Conservation (phyloP, 2,329 filamentous ascomycete species). For the Colletotrichum sp. region DNA sequence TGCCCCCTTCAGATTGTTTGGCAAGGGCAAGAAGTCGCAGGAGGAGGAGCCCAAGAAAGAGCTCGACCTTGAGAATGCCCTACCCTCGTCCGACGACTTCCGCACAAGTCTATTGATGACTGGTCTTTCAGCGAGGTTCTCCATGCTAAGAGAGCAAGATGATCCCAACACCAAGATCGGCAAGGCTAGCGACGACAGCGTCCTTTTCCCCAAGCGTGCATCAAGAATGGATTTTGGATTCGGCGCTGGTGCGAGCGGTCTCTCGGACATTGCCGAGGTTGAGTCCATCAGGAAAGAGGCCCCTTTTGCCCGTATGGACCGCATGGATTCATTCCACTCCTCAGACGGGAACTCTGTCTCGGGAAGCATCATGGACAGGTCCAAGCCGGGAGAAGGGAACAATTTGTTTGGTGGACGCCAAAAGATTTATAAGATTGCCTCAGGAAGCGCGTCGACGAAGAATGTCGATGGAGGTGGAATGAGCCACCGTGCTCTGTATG, state of each 20-base stretch:
- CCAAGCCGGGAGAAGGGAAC: slow-evolving; percentile 87
- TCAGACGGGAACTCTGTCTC: slow-evolving; percentile 70
- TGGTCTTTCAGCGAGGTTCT: slow-evolving; percentile 91
- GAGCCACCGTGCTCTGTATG: slow-evolving; percentile 76
- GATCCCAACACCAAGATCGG: slow-evolving; percentile 88
- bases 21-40: slow-evolving; percentile 58
- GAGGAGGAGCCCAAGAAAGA: slow-evolving; percentile 66
- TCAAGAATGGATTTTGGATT: slow-evolving; percentile 76
- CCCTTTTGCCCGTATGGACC: slow-evolving; percentile 61
- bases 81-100: slow-evolving; percentile 89
- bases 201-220: slow-evolving; percentile 80
- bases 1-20: slow-evolving; percentile 59
- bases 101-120: slow-evolving; percentile 96
- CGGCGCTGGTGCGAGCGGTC: slow-evolving; percentile 43
- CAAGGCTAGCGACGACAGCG: slow-evolving; percentile 95
- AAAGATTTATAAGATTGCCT: slow-evolving; percentile 88
- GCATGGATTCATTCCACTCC: slow-evolving; percentile 68
- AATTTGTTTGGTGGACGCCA: slow-evolving; percentile 93
- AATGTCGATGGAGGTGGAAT: slow-evolving; percentile 51
- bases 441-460: slow-evolving; percentile 47
- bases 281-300: slow-evolving; percentile 75
- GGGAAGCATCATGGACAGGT: slow-evolving; percentile 81
- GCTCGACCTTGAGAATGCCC: slow-evolving; percentile 73
- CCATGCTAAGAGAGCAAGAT: slow-evolving; percentile 94
- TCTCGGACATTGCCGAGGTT: slow-evolving; percentile 90